These are phyloP conservation scores for Madurella mycetomatis DNA, from an alignment of 2,329 filamentous ascomycete species.

Conservation along the genomic window DNA sequence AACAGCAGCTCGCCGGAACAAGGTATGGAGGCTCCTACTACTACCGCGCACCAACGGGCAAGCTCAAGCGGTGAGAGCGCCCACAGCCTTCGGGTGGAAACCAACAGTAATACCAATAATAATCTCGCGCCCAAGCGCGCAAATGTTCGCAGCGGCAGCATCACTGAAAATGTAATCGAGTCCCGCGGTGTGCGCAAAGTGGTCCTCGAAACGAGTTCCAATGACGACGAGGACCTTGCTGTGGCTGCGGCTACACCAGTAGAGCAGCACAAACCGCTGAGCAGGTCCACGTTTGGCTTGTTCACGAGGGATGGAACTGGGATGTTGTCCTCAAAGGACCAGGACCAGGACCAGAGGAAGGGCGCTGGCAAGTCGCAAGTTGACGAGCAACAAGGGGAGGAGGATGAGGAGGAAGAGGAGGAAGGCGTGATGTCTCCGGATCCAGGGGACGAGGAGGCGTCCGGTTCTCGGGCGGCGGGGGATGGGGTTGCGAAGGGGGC, in stretches of 20 bases:
- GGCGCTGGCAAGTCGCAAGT: background rate
- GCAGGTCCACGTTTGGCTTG: conserved; percentile 10
- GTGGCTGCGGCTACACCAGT: conserved; percentile 9
- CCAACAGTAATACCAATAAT: conserved; percentile 7
- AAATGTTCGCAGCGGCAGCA: conserved; percentile 66
- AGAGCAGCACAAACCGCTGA: conserved; percentile 9
- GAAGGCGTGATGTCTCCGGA: conserved; percentile 14
- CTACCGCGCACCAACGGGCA: conserved; percentile 11
- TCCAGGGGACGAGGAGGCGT: conserved; percentile 9
- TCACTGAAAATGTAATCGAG: conserved; percentile 74
- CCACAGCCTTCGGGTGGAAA: conserved; percentile 2
- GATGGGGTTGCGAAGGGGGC: background rate
- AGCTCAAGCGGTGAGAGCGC: conserved; percentile 23
- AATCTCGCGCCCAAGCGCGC: conserved; percentile 26
- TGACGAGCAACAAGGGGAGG: background rate
- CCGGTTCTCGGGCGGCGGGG: conserved; percentile 2
- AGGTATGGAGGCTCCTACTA: background rate
- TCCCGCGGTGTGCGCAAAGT: conserved; percentile 71
- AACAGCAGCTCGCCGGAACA: conserved; percentile 9
- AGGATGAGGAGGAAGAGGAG: conserved; percentile 19
- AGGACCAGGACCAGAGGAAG: background rate
- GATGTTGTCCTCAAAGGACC: background rate
- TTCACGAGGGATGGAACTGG: conserved; percentile 6
- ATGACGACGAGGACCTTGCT: conserved; percentile 32
- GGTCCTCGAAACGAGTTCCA: conserved; percentile 49